Base-by-base conservation (phyloP, 2,329 filamentous ascomycete genomes). In the Sarocladium brachiariae region DNA sequence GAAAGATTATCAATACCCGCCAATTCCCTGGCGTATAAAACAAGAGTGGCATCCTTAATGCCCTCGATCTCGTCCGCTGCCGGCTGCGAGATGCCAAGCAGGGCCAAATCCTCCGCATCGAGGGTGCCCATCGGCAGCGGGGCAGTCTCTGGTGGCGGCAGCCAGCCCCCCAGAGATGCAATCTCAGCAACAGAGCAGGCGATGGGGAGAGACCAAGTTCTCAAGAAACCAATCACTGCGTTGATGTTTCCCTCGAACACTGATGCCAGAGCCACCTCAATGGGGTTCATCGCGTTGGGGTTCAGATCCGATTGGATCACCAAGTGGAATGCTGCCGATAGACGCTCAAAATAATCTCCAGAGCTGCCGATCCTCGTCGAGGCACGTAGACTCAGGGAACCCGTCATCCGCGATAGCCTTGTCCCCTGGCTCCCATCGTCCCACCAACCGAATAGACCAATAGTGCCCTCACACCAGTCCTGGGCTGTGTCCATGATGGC, bases 391-490 rank as follows among this genome's bases (percentile, higher is more conserved):
- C 61, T 60, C 55, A 69, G 65, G n/a, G 69, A 64, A 25, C 70
- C 68, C 11, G 72, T 70, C 31, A 71, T 59, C 52, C 66, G 63
- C 37, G 39, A 33, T 23, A 25, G 50, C 21, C 31, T 45, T 31
- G 25, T 10, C 8, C 27, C 30, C 41, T 64, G 65, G 53, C 83
- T 80, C n/a, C 80, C 79, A 54, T 93, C 89, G 62, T 95, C 86
- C 90, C 91, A 96, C 92, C 92, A 97, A 5, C 87, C 84, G 27
- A 91, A 84, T 47, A 97, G 71, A 2, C 85, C 87, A 53, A 96
- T 70, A 0, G 85, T 87, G 0, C 89, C 91, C 70, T 97, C 92
- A 49, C 92, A 83, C 92, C 92, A 97, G 66, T 96, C 91, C 61
- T 92, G 84, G 1, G 90, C 81, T 39, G 83, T 81, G 43, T 83